Percentiles rank a stretch among this genome's conserved stretches.
phyloP scores from a whole-genome alignment of 352 stramenopile species.

The Globisporangium orthogonon region DNA sequence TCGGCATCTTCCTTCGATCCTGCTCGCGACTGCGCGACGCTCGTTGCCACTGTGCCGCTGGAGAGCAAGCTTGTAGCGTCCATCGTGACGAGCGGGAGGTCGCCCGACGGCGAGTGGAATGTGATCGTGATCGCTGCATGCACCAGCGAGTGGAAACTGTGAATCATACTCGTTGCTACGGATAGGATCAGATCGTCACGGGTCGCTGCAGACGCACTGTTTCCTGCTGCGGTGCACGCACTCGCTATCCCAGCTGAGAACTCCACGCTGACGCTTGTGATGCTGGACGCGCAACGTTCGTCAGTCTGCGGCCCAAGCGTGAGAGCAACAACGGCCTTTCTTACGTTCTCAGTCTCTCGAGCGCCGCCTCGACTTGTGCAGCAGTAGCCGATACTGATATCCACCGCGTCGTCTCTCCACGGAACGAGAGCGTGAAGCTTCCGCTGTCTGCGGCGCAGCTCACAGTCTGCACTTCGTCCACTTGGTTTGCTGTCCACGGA shows the following conservation, averaged over 20 bases:
- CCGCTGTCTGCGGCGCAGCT: constrained; percentile 62
- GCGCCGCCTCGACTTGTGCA: constrained; percentile 21
- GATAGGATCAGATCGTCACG: neutral
- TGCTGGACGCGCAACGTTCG: constrained; percentile 21
- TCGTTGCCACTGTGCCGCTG: constrained; percentile 20
- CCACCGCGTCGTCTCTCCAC: constrained; percentile 44
- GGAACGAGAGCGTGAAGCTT: constrained; percentile 74
- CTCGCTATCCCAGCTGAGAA: constrained; percentile 23
- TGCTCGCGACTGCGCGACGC: constrained; percentile 17
- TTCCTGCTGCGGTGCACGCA: constrained; percentile 35
- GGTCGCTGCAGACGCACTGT: constrained; percentile 20
- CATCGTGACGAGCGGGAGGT: constrained; percentile 43
- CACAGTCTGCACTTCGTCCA: constrained; percentile 75
- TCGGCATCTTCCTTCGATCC: constrained; percentile 64
- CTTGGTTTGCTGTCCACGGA: constrained; percentile 68
- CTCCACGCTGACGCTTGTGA: constrained; percentile 38
- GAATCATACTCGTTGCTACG: neutral
- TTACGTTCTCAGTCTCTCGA: constrained; percentile 56
- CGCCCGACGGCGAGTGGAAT: constrained; percentile 61
- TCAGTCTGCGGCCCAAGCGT: neutral
- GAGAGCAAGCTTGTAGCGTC: constrained; percentile 21
- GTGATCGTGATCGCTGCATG: constrained; percentile 30
- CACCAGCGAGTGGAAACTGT: neutral
- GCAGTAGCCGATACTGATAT: constrained; percentile 27
- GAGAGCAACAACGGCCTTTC: neutral